These are phyloP conservation scores for Nicotiana paniculata DNA, from an alignment of 257 asterid genomes.

Conservation along the genomic window DNA sequence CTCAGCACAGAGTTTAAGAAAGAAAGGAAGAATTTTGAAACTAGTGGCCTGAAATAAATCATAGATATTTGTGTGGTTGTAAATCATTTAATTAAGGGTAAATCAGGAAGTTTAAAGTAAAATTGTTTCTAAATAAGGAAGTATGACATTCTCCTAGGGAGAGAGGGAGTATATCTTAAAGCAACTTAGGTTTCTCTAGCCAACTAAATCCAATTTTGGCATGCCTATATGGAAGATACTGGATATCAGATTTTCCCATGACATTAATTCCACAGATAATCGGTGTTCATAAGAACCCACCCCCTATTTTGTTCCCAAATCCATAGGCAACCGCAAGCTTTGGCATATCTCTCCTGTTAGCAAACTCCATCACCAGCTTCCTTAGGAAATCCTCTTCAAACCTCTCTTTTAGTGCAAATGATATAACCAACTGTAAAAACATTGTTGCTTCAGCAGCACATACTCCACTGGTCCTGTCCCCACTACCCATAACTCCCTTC, in stretches of 20 bases:
- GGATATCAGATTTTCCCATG: background rate
- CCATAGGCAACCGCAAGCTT: slow-evolving; percentile 20
- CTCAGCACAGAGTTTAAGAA: no score
- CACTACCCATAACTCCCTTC: slow-evolving; percentile 18
- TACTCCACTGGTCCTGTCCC: slow-evolving; percentile 18
- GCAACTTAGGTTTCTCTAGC: background rate
- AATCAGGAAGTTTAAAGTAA: no score
- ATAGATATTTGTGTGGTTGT: no score
- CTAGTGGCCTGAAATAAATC: no score
- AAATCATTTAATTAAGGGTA: no score
- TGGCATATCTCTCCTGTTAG: slow-evolving; percentile 24
- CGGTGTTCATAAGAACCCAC: background rate
- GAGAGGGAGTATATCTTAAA: background rate
- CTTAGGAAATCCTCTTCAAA: slow-evolving; percentile 23
- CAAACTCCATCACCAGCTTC: slow-evolving; percentile 18
- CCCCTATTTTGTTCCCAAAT: slow-evolving; percentile 17
- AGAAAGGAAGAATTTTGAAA: no score
- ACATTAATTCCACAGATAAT: background rate
- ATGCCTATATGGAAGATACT: background rate
- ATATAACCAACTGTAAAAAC: slow-evolving; percentile 22
- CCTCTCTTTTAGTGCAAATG: slow-evolving; percentile 17
- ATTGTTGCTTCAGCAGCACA: slow-evolving; percentile 20
- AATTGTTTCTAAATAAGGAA: no score
- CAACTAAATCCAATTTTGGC: background rate
- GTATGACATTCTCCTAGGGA: no score